These are phyloP conservation scores for Diplodia corticola DNA, from an alignment of 2,329 filamentous ascomycete species.

Conservation along the genomic window DNA sequence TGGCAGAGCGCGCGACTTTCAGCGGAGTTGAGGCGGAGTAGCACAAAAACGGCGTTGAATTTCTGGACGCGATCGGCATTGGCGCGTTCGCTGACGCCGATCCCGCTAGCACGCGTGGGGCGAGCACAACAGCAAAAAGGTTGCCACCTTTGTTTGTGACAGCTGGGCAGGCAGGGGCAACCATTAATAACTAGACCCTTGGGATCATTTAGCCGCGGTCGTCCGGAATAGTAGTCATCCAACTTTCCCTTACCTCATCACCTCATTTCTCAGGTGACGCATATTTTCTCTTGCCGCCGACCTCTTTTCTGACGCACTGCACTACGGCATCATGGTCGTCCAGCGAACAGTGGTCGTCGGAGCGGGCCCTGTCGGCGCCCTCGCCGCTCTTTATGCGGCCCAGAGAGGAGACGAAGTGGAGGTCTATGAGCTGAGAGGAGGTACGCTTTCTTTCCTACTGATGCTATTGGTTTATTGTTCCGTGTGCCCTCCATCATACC, in stretches of 20 bases:
- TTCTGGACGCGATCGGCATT: slow-evolving; percentile 20
- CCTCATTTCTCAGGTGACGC: slow-evolving; percentile 11
- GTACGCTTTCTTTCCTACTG: slow-evolving; percentile 53
- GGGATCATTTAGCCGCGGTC: slow-evolving; percentile 16
- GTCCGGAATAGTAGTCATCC: slow-evolving; percentile 12
- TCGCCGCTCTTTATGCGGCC: slow-evolving; percentile 91
- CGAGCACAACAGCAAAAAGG: not conserved
- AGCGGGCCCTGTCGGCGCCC: slow-evolving; percentile 87
- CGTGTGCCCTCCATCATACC: not conserved
- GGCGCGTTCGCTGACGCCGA: slow-evolving; percentile 17
- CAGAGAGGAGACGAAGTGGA: slow-evolving; percentile 85
- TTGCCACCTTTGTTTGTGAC: not conserved
- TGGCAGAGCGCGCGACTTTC: not conserved
- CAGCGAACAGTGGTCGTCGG: slow-evolving; percentile 83
- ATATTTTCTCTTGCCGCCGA: slow-evolving; percentile 12
- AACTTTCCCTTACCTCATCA: slow-evolving; percentile 26
- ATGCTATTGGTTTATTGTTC: not conserved
- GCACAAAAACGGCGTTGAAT: slow-evolving; percentile 21
- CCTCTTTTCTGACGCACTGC: not conserved
- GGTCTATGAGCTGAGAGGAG: slow-evolving; percentile 88
- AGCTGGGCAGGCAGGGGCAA: not conserved
- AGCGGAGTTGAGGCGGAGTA: slow-evolving; percentile 17
- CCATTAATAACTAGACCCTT: not conserved
- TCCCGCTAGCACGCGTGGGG: slow-evolving; percentile 9
- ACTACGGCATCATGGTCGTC: slow-evolving; percentile 26